Conservation (phyloP, 495 filamentous ascomycete species). For the Daldinia loculata region DNA sequence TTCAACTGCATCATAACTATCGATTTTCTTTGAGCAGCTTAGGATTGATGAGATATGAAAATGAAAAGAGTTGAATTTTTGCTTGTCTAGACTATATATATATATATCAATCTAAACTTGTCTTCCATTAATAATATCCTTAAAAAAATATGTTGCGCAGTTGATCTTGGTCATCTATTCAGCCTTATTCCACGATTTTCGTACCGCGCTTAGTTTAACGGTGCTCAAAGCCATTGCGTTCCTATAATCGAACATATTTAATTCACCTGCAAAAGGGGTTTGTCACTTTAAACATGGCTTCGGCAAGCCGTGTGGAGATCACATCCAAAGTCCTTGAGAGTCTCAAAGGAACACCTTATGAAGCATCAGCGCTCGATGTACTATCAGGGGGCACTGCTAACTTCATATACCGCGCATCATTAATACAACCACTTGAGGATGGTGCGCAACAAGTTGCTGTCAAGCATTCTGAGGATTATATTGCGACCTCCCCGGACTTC, state of each 20-base stretch:
- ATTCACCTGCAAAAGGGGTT: too few species aligned
- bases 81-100: not conserved
- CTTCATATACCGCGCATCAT: slow-evolving; percentile 65
- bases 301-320: slow-evolving; percentile 34
- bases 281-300: slow-evolving; percentile 18
- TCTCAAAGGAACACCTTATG: slow-evolving; percentile 56
- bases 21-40: not conserved
- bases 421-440: slow-evolving; percentile 50
- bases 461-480: slow-evolving; percentile 64
- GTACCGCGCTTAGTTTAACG: too few species aligned
- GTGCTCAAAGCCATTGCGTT: too few species aligned
- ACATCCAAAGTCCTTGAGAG: slow-evolving; percentile 40
- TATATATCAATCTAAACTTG: not conserved
- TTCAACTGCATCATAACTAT: slow-evolving; percentile 13
- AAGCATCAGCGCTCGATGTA: slow-evolving; percentile 56
- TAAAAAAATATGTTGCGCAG: not conserved
- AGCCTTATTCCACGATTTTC: too few species aligned
- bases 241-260: too few species aligned
- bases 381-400: slow-evolving; percentile 67
- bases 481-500: slow-evolving; percentile 58
- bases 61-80: not conserved
- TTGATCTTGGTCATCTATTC: not conserved
- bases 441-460: slow-evolving; percentile 57
- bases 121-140: not conserved
- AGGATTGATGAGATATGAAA: not conserved